phyloP scores from a whole-genome alignment of 768 basidiomycete genomes.

The Pleurotus platypus region DNA sequence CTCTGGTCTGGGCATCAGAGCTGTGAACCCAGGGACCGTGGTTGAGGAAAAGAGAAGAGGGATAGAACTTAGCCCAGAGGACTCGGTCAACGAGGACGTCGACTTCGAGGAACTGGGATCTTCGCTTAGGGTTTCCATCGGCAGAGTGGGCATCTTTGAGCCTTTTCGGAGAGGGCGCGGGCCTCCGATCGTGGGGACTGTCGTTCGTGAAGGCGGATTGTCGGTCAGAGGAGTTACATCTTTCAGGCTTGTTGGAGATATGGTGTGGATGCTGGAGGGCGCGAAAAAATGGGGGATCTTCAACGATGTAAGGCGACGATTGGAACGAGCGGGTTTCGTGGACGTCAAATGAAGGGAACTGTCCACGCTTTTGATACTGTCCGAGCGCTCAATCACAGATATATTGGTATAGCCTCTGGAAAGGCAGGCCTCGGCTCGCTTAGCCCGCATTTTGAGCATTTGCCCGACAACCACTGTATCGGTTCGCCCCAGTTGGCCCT shows the following conservation, averaged over 20 bases:
- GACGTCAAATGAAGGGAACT: background rate
- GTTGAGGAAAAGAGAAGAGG: constrained; percentile 1
- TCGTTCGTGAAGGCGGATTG: background rate
- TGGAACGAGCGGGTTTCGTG: background rate
- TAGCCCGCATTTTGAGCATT: constrained; percentile 7
- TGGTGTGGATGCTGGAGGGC: background rate
- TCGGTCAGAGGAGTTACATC: background rate
- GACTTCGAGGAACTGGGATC: constrained; percentile 1
- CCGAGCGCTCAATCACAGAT: constrained; percentile 3
- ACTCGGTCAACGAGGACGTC: background rate
- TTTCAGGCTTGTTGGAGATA: background rate
- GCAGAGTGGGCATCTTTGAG: background rate
- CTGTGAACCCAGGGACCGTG: background rate
- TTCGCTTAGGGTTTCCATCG: constrained; percentile 1
- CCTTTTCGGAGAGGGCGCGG: constrained; percentile 4
- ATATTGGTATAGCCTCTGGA: background rate
- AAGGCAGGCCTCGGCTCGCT: background rate
- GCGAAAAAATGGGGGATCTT: background rate
- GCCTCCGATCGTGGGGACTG: background rate
- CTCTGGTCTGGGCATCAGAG: background rate
- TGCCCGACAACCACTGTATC: constrained; percentile 7
- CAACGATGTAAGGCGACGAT: background rate
- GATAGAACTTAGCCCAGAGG: background rate
- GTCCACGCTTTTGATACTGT: constrained; percentile 3
- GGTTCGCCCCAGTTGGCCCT: background rate